phyloP scores from a whole-genome alignment of 2,329 filamentous ascomycete species.

The Beauveria medogensis region DNA sequence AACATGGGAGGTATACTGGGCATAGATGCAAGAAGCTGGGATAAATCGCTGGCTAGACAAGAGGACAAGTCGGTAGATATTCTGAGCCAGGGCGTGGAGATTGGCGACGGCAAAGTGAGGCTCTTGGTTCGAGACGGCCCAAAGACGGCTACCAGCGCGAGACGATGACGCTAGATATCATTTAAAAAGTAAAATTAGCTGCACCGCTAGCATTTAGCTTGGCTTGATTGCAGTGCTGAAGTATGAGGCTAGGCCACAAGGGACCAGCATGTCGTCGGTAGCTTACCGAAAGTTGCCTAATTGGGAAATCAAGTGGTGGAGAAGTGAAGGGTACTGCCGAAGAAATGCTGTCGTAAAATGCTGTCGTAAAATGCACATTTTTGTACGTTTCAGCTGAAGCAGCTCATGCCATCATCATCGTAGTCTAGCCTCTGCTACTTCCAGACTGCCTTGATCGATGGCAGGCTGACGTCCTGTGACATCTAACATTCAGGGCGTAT shows the following conservation, averaged over 20 bases:
- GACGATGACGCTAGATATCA: slow-evolving; percentile 28
- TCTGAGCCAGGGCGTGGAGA: slow-evolving; percentile 57
- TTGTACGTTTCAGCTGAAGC: neutral
- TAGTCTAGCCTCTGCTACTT: too few relatives aligned
- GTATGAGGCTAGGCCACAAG: neutral
- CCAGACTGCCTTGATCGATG: too few relatives aligned
- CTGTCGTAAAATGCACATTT: neutral
- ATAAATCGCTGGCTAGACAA: slow-evolving; percentile 49
- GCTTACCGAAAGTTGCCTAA: neutral
- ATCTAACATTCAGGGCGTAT: too few relatives aligned
- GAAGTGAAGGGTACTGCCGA: neutral
- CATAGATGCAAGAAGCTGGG: slow-evolving; percentile 60
- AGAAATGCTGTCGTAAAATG: neutral
- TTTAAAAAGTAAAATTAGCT: slow-evolving; percentile 9
- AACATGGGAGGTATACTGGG: slow-evolving; percentile 70
- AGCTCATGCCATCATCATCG: neutral
- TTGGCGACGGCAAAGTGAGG: slow-evolving; percentile 58
- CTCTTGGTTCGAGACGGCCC: slow-evolving; percentile 54
- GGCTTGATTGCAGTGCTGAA: neutral
- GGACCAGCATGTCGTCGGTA: neutral
- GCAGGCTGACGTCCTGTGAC: too few relatives aligned
- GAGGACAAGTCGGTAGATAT: slow-evolving; percentile 44
- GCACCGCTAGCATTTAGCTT: neutral
- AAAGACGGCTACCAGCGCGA: slow-evolving; percentile 44
- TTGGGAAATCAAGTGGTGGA: neutral